Evolutionary conservation across 2,329 filamentous ascomycete genomes (phyloP), one percentile per base, ranked within the genome.

Genomic region (Aspergillus ustus): DNA sequence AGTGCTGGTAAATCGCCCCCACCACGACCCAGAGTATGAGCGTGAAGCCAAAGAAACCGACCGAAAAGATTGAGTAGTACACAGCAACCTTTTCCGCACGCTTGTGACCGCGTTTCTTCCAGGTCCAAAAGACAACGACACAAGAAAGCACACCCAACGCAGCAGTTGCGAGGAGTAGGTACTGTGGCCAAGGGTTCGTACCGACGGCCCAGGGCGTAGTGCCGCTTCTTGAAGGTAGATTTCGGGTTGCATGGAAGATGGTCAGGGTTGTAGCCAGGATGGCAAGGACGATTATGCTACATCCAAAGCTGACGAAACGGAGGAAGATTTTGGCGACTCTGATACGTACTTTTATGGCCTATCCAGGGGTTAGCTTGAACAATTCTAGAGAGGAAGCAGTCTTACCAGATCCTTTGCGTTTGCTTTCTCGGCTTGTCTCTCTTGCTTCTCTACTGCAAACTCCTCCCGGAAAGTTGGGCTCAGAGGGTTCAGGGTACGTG

Each of bases 271-370:
- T 87, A 15, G 91, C 89, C 57, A 99, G 82, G 87, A 99, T 94
- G 64, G 93, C 84, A 61, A 99, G 85, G 67, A 99, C 92, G 75
- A 99, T 97, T 63, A 98, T 84, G 77, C 91, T 94, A 83, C 95
- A 99, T 78, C 92, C 93, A 78, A 99, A 98, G 84, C 94, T 97
- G 80, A 98, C 91, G 60, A 92, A 90, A 67, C 95, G 90, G n/a
- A 99, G 88, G 65, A 96, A 87, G 70, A 98, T 89, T 82, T 99
- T 99, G 69, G 94, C 95, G 78, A 98, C 84, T 51, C 95, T 89
- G 37, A 98, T 93, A 68, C 92, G 88, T 40, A 89, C 89, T 82
- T 97, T 98, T 77, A 96, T 87, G 89, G 91, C 96, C 94, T 97
- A 74, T 25, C 25, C 51, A 57, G 68, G 69, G 78, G 70, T 72